Percentiles rank a stretch among this genome's conserved stretches.
phyloP scores from a whole-genome alignment of 1,284 basidiomycete genomes.

The Lentinula novae-zelandiae region DNA sequence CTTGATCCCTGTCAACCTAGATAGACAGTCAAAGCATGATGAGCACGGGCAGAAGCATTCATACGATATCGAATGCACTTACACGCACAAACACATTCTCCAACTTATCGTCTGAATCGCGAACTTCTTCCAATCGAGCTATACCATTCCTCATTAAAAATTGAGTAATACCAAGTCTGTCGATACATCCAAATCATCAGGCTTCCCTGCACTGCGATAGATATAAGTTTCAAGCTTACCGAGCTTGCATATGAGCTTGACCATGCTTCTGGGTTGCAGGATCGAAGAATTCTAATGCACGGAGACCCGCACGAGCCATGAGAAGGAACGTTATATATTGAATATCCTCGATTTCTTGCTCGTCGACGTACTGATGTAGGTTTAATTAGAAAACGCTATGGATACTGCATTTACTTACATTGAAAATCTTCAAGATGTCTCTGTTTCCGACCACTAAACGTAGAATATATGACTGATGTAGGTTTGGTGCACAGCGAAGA shows the following conservation, averaged over 20 bases:
- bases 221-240: slow-evolving; percentile 36
- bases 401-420: slow-evolving; percentile 37
- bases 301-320: slow-evolving; percentile 81
- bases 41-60: not conserved
- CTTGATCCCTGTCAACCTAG: slow-evolving; percentile 67
- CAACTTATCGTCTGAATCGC: slow-evolving; percentile 50
- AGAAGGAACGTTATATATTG: slow-evolving; percentile 78
- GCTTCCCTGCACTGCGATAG: not conserved
- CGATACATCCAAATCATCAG: not conserved
- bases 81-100: slow-evolving; percentile 70
- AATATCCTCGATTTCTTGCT: slow-evolving; percentile 70
- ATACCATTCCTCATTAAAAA: slow-evolving; percentile 72
- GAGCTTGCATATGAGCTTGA: slow-evolving; percentile 90
- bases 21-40: not conserved
- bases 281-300: slow-evolving; percentile 81
- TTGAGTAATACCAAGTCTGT: slow-evolving; percentile 75
- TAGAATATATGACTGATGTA: not conserved
- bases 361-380: slow-evolving; percentile 53
- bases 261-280: slow-evolving; percentile 78
- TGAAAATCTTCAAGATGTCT: slow-evolving; percentile 75
- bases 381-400: not conserved
- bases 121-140: slow-evolving; percentile 65
- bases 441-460: slow-evolving; percentile 61
- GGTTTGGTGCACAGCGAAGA: not conserved
- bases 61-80: slow-evolving; percentile 20